These are phyloP conservation scores for Talaromyces nanjingensis DNA, from an alignment of 495 filamentous ascomycete genomes.

Conservation along the genomic window DNA sequence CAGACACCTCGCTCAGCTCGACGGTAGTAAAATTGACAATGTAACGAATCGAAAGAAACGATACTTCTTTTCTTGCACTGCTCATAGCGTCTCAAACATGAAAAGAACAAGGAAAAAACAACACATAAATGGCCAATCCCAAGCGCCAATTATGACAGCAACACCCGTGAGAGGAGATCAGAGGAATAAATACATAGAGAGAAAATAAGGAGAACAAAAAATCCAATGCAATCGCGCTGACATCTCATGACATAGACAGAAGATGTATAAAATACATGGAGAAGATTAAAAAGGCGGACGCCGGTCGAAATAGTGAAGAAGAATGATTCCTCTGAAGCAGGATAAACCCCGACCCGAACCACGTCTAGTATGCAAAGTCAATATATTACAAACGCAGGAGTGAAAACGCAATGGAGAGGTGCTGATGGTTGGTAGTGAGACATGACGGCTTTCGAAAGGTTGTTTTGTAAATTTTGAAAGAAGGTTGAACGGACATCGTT, in stretches of 20 bases:
- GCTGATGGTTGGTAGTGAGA: not conserved
- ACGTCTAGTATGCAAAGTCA: slow-evolving; percentile 7
- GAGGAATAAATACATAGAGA: slow-evolving; percentile 3
- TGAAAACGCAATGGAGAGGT: not conserved
- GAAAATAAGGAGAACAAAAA: not conserved
- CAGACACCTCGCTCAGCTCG: not conserved
- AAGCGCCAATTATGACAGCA: slow-evolving; percentile 6
- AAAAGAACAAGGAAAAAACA: not conserved
- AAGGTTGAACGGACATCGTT: slow-evolving; percentile 15
- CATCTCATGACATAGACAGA: slow-evolving; percentile 4
- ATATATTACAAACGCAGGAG: slow-evolving; percentile 8
- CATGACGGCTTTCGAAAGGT: not conserved
- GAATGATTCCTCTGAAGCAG: slow-evolving; percentile 2
- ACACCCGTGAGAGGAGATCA: slow-evolving; percentile 6
- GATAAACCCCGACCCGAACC: slow-evolving; percentile 5
- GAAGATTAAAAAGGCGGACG: not conserved
- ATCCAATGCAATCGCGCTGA: slow-evolving; percentile 1
- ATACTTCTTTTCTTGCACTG: not conserved
- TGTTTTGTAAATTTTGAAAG: not conserved
- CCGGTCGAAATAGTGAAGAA: slow-evolving; percentile 3
- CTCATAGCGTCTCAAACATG: not conserved
- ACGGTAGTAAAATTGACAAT: not conserved
- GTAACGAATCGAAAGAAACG: not conserved
- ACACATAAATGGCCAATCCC: not conserved
- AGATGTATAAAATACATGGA: slow-evolving; percentile 8